phyloP scores from a whole-genome alignment of 2,329 filamentous ascomycete species.

The Myriosclerotinia scirpicola region DNA sequence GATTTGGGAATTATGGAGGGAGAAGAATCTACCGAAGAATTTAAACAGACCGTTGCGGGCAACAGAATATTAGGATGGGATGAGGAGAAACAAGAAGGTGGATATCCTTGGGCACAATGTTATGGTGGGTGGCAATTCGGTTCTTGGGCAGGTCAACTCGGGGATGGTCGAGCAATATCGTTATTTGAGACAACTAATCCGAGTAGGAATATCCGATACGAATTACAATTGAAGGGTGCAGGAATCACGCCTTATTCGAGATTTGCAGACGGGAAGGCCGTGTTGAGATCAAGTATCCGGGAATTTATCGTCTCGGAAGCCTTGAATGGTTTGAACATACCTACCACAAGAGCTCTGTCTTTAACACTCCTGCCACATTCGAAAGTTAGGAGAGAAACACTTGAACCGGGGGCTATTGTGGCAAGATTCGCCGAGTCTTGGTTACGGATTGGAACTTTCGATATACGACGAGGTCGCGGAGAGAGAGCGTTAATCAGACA shows the following conservation, averaged over 20 bases:
- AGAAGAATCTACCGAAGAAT: slow-evolving; percentile 70
- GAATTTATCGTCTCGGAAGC: slow-evolving; percentile 93
- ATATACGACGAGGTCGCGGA: slow-evolving; percentile 79
- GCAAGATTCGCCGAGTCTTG: slow-evolving; percentile 87
- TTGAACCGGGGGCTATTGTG: slow-evolving; percentile 91
- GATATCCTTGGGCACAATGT: slow-evolving; percentile 98
- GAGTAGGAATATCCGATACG: slow-evolving; percentile 69
- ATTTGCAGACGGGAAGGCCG: slow-evolving; percentile 94
- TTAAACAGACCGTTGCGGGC: slow-evolving; percentile 75
- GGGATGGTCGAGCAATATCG: slow-evolving; percentile 91
- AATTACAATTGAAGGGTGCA: slow-evolving; percentile 92
- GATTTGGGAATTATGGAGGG: slow-evolving; percentile 74
- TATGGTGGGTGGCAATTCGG: slow-evolving; percentile 85
- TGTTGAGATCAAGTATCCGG: slow-evolving; percentile 86
- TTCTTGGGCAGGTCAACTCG: slow-evolving; percentile 92
- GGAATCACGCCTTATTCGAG: slow-evolving; percentile 92
- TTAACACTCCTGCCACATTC: slow-evolving; percentile 73
- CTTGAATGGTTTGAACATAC: slow-evolving; percentile 80
- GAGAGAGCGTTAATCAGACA: slow-evolving; percentile 73
- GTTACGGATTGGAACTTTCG: slow-evolving; percentile 94
- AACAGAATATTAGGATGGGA: slow-evolving; percentile 82
- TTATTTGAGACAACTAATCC: slow-evolving; percentile 87
- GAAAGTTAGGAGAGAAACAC: slow-evolving; percentile 72
- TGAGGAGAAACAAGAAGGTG: slow-evolving; percentile 61
- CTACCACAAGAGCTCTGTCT: slow-evolving; percentile 81